Conservation (phyloP, 2,329 filamentous ascomycete species). For the Diaporthe humulicola region DNA sequence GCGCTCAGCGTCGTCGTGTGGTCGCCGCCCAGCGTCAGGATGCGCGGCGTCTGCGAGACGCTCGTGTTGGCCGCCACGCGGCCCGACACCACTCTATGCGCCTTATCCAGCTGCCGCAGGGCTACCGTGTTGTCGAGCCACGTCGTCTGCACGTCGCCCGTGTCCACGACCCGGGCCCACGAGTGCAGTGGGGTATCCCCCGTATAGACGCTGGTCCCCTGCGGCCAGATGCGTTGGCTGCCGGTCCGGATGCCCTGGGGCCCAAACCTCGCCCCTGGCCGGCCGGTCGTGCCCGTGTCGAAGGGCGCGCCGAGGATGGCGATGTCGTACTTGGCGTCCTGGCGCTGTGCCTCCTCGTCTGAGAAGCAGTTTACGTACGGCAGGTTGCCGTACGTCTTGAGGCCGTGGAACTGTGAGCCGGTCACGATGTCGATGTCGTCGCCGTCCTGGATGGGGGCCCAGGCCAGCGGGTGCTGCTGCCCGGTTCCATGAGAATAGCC, state of each 20-base stretch:
- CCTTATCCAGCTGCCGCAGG: slow-evolving; percentile 80
- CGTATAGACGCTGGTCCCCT: slow-evolving; percentile 32
- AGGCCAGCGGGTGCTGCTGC: slow-evolving; percentile 26
- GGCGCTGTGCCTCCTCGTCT: slow-evolving; percentile 61
- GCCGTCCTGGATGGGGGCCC: slow-evolving; percentile 42
- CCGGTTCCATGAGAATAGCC: not conserved
- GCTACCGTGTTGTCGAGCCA: slow-evolving; percentile 84
- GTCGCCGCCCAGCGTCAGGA: slow-evolving; percentile 75
- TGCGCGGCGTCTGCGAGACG: slow-evolving; percentile 59
- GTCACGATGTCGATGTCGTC: slow-evolving; percentile 56
- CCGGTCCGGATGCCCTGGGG: slow-evolving; percentile 38
- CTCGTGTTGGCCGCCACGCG: slow-evolving; percentile 56
- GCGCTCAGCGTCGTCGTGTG: slow-evolving; percentile 75
- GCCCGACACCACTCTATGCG: slow-evolving; percentile 60
- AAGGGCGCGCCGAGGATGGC: slow-evolving; percentile 65
- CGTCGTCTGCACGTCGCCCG: slow-evolving; percentile 82
- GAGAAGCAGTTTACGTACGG: slow-evolving; percentile 72
- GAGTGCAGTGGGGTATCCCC: slow-evolving; percentile 30
- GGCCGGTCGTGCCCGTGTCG: slow-evolving; percentile 52
- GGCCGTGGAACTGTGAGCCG: slow-evolving; percentile 63
- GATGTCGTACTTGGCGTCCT: slow-evolving; percentile 66
- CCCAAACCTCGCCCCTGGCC: slow-evolving; percentile 37
- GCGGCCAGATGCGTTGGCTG: slow-evolving; percentile 39
- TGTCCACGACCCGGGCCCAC: slow-evolving; percentile 71
- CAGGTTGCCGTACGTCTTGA: slow-evolving; percentile 74